Base-by-base conservation (phyloP, 805 yeast genomes). In the Cyberlindnera japonica region DNA sequence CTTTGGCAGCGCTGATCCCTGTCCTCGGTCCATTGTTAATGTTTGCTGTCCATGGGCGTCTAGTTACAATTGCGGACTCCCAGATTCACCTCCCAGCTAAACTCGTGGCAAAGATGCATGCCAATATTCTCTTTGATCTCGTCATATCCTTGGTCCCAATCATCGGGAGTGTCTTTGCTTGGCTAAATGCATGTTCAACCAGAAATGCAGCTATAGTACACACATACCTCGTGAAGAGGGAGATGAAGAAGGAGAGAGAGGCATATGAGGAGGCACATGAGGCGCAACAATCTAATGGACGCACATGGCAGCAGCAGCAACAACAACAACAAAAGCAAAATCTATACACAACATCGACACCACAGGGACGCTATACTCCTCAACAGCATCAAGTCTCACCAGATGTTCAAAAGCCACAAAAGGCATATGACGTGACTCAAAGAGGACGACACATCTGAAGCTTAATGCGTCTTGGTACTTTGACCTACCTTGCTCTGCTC, bases 121-220 rank as follows among this genome's bases (percentile, higher is more conserved):
- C 82, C 13, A 85, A 90, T 55, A 84, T 89, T 28, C 55, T 76
- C 11, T 59, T 87, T 43, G 97, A 91, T 59, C 68, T 90, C 22
- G 50, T 84, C 28, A 77, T 90, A 27, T 72, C 90, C 3, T 65
- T 91, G 24, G 81, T 91, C 0, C 98, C 98, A 0, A 50, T 89
- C 4, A 59, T 91, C 24, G 98, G 98, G 2, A 69, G 80, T 3
- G 63, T 89, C 26, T 74, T 89, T 40, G 66, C 85, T 11, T 90
- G 95, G 91, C 44, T 90, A 59, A 77, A 87, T 55, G 85, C 81
- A 2, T 85, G 96, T 57, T 85, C 95, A 7, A 86, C 96, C 0
- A 69, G 96, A 54, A 90, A 91, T 59, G 95, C 96, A 0, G 90
- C 91, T 0, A 54, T 87, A 52, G 71, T 89, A 8, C 88, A 86